Evolutionary conservation across 495 filamentous ascomycete species (phyloP).

Genomic region (Immersiella caudata): DNA sequence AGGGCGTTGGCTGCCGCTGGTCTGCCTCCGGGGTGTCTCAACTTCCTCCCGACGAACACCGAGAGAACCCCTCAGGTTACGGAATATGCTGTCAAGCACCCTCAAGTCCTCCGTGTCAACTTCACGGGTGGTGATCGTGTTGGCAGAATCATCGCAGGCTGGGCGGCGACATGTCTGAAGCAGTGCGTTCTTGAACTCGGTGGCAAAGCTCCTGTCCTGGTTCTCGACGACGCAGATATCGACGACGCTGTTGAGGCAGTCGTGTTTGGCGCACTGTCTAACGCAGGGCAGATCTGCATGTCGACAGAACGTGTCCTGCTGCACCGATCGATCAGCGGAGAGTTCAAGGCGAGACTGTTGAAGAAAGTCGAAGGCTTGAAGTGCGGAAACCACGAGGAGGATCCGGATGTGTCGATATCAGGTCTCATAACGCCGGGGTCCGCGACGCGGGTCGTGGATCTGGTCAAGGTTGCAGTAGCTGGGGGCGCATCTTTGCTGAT

Average conservation of each 20-base stretch:
- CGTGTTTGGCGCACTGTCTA: slow-evolving; percentile 35
- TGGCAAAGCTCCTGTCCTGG: slow-evolving; percentile 40
- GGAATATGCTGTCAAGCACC: slow-evolving; percentile 52
- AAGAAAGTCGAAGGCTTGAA: slow-evolving; percentile 28
- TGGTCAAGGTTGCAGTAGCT: slow-evolving; percentile 58
- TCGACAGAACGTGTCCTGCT: slow-evolving; percentile 41
- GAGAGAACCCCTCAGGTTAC: slow-evolving; percentile 50
- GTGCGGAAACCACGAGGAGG: slow-evolving; percentile 40
- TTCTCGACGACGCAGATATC: slow-evolving; percentile 40
- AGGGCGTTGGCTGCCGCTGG: slow-evolving; percentile 67
- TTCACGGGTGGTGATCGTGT: slow-evolving; percentile 44
- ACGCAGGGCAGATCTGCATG: slow-evolving; percentile 44
- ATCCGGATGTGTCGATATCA: slow-evolving; percentile 48
- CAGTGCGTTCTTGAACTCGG: slow-evolving; percentile 52
- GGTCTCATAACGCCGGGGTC: slow-evolving; percentile 56
- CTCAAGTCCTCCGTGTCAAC: slow-evolving; percentile 51
- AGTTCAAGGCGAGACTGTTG: slow-evolving; percentile 34
- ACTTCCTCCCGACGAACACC: slow-evolving; percentile 48
- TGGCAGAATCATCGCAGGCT: slow-evolving; percentile 43
- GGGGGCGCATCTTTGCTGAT: slow-evolving; percentile 36
- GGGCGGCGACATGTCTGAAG: slow-evolving; percentile 59
- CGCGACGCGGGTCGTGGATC: slow-evolving; percentile 57
- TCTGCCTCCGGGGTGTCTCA: slow-evolving; percentile 53
- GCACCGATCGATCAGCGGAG: slow-evolving; percentile 30
- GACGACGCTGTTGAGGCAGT: slow-evolving; percentile 40